phyloP scores from a whole-genome alignment of 2,329 filamentous ascomycete genomes.

The Diaporthe sp. region DNA sequence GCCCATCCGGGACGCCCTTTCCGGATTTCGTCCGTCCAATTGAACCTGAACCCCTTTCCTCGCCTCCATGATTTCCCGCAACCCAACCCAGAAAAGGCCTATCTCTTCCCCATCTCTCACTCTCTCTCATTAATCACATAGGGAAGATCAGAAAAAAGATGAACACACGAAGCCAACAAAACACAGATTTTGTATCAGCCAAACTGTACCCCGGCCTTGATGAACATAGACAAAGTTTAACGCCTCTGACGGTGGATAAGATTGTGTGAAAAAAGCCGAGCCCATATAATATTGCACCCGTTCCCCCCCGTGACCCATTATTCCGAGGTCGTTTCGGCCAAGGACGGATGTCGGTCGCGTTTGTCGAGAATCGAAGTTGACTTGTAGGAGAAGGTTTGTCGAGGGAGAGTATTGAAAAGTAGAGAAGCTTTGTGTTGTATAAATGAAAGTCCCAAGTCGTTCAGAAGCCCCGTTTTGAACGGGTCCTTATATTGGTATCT shows the following conservation, averaged over 20 bases:
- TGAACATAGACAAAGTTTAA: constrained; percentile 29
- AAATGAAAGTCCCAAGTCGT: constrained; percentile 19
- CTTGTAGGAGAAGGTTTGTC: constrained; percentile 17
- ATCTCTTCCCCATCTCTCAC: neutral
- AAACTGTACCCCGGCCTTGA: constrained; percentile 24
- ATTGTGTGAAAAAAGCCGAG: constrained; percentile 20
- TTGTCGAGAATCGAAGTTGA: constrained; percentile 37
- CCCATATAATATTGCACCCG: constrained; percentile 34
- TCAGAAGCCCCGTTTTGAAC: constrained; percentile 1
- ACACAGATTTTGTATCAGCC: constrained; percentile 38
- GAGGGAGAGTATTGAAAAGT: constrained; percentile 34
- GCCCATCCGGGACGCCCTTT: constrained; percentile 16
- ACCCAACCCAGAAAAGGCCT: neutral
- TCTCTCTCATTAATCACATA: constrained; percentile 34
- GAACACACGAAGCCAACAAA: constrained; percentile 23
- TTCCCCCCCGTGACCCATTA: constrained; percentile 29
- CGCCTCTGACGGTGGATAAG: constrained; percentile 27
- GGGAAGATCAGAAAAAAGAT: constrained; percentile 5
- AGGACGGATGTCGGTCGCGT: constrained; percentile 19
- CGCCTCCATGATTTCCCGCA: constrained; percentile 11
- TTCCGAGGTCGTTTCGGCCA: neutral
- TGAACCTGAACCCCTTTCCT: constrained; percentile 4
- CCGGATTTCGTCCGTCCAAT: constrained; percentile 26
- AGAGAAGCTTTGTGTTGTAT: constrained; percentile 26
- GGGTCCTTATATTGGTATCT: constrained; percentile 34